Evolutionary conservation across 441 rosid genomes (phyloP), one percentile per base, ranked within the genome.

Genomic region (Biscutella laevigata): DNA sequence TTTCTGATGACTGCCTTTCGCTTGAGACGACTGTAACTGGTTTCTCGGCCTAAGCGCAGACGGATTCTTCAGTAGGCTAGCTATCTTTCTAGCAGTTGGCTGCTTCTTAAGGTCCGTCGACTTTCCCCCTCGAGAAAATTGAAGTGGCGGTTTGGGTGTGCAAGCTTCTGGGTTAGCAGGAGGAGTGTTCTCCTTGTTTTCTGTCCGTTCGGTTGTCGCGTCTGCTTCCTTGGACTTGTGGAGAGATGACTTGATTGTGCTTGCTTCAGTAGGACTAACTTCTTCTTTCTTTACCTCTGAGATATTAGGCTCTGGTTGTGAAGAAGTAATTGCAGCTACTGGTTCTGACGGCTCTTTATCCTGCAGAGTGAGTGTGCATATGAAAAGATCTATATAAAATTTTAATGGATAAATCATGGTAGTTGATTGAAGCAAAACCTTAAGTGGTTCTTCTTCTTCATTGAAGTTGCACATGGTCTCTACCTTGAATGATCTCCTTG

Each of bases 391-490:
- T n/a, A n/a, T n/a, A n/a, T n/a, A n/a, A n/a, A n/a, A n/a, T n/a
- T n/a, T n/a, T n/a, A n/a, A n/a, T n/a, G 5, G 5, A 34, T 14
- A 42, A 34, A 41, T 1, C 16, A n/a, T 6, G 22, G 26, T 5
- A n/a, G n/a, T 44, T 40, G 50, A 1, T 24, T 35, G 41, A 54
- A 28, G 7, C 20, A 53, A 41, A 53, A 43, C 63, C 47, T 83
- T 64, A 1, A 27, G 22, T 6, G 25, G 11, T 9, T n/a, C 51
- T n/a, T 69, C 88, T 20, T 75, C 88, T 49, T 83, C 88, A 51
- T 77, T 74, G 63, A 88, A 84, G 77, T 81, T 84, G 68, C 95
- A 94, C 43, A 88, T 67, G 25, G 73, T 65, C 45, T 83, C 94
- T 13, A 83, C 76, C 62, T 80, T 83, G 22, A 82, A 67, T 7